phyloP scores from a whole-genome alignment of 768 basidiomycete genomes.

The Lentinula sp. region DNA sequence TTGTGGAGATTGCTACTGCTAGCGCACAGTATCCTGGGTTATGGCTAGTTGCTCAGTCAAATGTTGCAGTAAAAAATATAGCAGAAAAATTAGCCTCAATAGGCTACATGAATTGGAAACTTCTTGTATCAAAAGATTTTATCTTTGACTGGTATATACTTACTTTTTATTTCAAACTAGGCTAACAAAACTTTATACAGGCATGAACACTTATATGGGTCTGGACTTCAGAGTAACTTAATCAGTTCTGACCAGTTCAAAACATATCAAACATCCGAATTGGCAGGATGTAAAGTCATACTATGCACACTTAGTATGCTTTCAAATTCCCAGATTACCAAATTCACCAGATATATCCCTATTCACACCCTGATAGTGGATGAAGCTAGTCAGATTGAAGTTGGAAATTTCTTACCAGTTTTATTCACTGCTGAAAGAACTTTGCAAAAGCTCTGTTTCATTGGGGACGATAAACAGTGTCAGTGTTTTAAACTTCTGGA shows the following conservation, averaged over 20 bases:
- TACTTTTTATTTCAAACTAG: conserved; percentile 1
- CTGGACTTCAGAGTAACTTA: conserved; percentile 35
- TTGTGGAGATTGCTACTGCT: conserved; percentile 41
- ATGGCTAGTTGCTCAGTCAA: conserved; percentile 82
- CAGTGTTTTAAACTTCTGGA: conserved; percentile 14
- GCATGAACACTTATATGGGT: conserved; percentile 74
- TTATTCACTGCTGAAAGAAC: conserved; percentile 28
- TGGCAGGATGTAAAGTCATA: conserved; percentile 47
- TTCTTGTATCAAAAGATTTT: conserved; percentile 70
- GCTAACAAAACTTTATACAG: conserved; percentile 26
- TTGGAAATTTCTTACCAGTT: conserved; percentile 20
- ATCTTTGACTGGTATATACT: conserved; percentile 53
- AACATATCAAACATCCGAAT: conserved; percentile 11
- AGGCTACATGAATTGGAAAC: conserved; percentile 49
- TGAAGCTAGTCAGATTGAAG: conserved; percentile 64
- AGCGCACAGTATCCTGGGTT: conserved; percentile 38
- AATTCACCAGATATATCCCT: conserved; percentile 32
- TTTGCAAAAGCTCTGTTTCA: conserved; percentile 51
- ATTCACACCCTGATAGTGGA: conserved; percentile 51
- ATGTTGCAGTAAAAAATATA: conserved; percentile 88
- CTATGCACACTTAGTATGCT: conserved; percentile 80
- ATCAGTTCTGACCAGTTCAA: conserved; percentile 43
- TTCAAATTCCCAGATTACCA: conserved; percentile 29
- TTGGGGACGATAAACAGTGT: conserved; percentile 69
- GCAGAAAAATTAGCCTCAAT: conserved; percentile 67